A percentile compares a stretch with the other conserved stretches of the same genome.
These are phyloP conservation scores for Fusarium brachygibbosum DNA, from an alignment of 2,329 filamentous ascomycete genomes.

Conservation along the genomic window DNA sequence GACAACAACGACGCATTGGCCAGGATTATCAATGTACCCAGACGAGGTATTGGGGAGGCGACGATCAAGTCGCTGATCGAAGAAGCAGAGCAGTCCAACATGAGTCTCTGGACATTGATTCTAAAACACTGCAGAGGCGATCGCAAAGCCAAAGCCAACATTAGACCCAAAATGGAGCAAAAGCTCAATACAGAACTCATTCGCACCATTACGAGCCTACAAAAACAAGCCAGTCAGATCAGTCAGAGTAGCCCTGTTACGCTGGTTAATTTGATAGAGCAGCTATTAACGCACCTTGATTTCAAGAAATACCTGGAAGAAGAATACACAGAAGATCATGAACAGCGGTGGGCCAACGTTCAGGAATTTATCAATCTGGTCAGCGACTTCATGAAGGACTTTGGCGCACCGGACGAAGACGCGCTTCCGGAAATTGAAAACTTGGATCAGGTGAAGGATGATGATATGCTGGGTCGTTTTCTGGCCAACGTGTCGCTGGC, in stretches of 20 bases:
- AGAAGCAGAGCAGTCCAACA: slow-evolving; percentile 78
- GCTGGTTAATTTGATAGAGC: slow-evolving; percentile 65
- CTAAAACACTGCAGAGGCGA: slow-evolving; percentile 66
- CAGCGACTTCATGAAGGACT: slow-evolving; percentile 72
- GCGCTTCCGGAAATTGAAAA: slow-evolving; percentile 77
- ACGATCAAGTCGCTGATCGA: slow-evolving; percentile 81
- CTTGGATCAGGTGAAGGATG: slow-evolving; percentile 75
- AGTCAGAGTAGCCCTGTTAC: slow-evolving; percentile 49
- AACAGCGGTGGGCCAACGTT: slow-evolving; percentile 87
- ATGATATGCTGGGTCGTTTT: slow-evolving; percentile 77
- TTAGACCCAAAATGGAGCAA: slow-evolving; percentile 65
- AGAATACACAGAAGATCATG: slow-evolving; percentile 79
- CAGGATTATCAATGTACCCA: slow-evolving; percentile 86
- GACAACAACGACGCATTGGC: slow-evolving; percentile 88
- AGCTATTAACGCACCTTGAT: slow-evolving; percentile 73
- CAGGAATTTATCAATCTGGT: slow-evolving; percentile 88
- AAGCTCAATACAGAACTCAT: slow-evolving; percentile 66
- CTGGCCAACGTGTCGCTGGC: slow-evolving; percentile 92
- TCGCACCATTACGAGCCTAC: slow-evolving; percentile 56
- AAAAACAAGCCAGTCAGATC: slow-evolving; percentile 50
- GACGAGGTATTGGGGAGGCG: slow-evolving; percentile 82
- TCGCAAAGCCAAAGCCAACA: slow-evolving; percentile 62
- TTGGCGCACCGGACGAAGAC: slow-evolving; percentile 64
- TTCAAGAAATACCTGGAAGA: slow-evolving; percentile 81
- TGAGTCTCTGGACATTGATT: slow-evolving; percentile 83